phyloP scores from a whole-genome alignment of 768 basidiomycete species.

The Porphyrellus cyaneotinctus region DNA sequence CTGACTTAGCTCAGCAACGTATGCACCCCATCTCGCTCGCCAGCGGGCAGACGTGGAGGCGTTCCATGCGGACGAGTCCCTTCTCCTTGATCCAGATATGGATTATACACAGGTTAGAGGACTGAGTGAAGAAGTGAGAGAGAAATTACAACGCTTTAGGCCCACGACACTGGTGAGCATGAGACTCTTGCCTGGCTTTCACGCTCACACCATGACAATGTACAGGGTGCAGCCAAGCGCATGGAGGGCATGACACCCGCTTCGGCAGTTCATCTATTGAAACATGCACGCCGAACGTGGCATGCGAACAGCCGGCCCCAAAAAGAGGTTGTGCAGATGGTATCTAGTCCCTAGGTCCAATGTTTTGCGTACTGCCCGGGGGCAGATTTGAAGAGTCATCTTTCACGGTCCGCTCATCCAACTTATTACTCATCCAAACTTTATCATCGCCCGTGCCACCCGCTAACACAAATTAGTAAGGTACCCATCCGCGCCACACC shows the following conservation, averaged over 20 bases:
- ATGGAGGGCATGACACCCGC: constrained; percentile 94
- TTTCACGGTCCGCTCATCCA: neutral
- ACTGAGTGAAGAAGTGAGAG: constrained; percentile 71
- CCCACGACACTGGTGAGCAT: constrained; percentile 64
- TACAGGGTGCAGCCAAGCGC: constrained; percentile 85
- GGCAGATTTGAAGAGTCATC: no score
- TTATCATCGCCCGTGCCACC: no score
- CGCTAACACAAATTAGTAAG: no score
- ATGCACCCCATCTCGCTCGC: constrained; percentile 58
- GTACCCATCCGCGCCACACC: neutral
- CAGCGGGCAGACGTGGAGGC: constrained; percentile 72
- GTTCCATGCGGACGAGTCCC: constrained; percentile 73
- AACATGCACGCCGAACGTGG: constrained; percentile 49
- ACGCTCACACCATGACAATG: neutral
- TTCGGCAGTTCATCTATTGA: constrained; percentile 62
- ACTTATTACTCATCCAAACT: neutral
- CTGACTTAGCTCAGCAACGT: constrained; percentile 45
- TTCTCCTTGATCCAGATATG: constrained; percentile 63
- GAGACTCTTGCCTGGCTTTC: neutral
- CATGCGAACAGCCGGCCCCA: neutral
- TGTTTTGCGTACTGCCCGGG: no score
- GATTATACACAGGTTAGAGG: constrained; percentile 66
- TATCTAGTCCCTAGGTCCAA: no score
- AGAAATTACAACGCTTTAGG: constrained; percentile 53
- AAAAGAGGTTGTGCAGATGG: neutral